Base-by-base conservation (phyloP, 2,329 filamentous ascomycete genomes). In the Aureobasidium subglaciale region DNA sequence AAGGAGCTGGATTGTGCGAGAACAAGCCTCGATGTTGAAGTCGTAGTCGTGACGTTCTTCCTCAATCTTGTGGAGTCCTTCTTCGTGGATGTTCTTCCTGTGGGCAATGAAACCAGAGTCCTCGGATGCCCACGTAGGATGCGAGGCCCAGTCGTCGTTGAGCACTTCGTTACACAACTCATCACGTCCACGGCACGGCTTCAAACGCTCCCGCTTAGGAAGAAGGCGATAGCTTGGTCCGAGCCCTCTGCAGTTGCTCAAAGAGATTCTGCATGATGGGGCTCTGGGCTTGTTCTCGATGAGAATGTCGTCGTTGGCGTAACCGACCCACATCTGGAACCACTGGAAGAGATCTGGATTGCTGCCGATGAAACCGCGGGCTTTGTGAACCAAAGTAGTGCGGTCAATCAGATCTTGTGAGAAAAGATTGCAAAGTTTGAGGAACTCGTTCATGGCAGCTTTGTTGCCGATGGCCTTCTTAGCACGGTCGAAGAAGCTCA, bases 21-120 rank as follows among this genome's bases (percentile, higher is more conserved):
- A 83, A 66, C 93, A 96, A 8, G 90, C 88, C 72, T 99, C 93
- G 53, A 99, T 97, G 67, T 96, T 93, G 73, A 95, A 96, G 70
- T 99, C 93, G 65, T 99, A 99, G 67, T 99, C 93, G 67, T 99
- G 93, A 4, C 93, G 87, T 70, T 99, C 93, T 71, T 99, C 93
- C 71, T 99, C 93, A 59, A 99, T 96, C 18, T 93, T 82, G 68
- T 99, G 93, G 8, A 99, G 82, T 29, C 88, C 88, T 70, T 99
- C 93, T 70, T 99, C 93, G 61, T 87, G 95, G 55, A 87, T 83
- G 64, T 99, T 99, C 80, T 99, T 99, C 59, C 92, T 84, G 72
- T 99, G 93, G 11, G 93, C 93, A 58, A 99, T 92, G 64, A 99
- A 99, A 0, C 93, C 93, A 41, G 89, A 95, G 67, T 99, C 93